These are phyloP conservation scores for Blastobotrys capitulatus DNA, from an alignment of 1,139 yeast species.

Conservation along the genomic window DNA sequence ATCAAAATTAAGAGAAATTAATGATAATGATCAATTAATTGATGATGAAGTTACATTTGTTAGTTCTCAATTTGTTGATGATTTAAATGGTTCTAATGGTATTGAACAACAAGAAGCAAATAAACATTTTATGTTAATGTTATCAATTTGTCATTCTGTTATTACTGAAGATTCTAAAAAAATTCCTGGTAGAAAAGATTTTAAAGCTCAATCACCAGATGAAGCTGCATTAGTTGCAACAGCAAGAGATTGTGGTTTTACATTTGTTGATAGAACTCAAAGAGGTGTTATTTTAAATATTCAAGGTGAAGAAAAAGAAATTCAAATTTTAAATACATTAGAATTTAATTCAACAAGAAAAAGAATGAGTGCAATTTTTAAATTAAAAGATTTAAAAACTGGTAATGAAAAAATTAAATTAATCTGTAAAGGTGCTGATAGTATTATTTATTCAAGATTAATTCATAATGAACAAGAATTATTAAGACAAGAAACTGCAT, in stretches of 20 bases:
- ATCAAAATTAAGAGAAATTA: slow-evolving; percentile 41
- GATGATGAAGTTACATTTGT: slow-evolving; percentile 49
- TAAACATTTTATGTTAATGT: slow-evolving; percentile 76
- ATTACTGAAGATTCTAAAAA: slow-evolving; percentile 64
- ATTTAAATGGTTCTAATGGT: slow-evolving; percentile 47
- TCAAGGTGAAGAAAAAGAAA: slow-evolving; percentile 69
- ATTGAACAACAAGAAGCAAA: slow-evolving; percentile 56
- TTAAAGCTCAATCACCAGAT: slow-evolving; percentile 97
- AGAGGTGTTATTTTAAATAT: slow-evolving; percentile 62
- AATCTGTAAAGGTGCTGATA: slow-evolving; percentile 92
- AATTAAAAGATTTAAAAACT: slow-evolving; percentile 48
- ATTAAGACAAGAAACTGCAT: slow-evolving; percentile 62
- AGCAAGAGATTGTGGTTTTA: slow-evolving; percentile 88
- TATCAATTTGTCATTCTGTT: slow-evolving; percentile 90
- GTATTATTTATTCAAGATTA: slow-evolving; percentile 75
- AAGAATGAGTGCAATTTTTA: slow-evolving; percentile 92
- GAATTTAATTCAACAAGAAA: slow-evolving; percentile 91
- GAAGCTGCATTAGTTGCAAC: slow-evolving; percentile 94
- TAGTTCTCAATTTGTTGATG: slow-evolving; percentile 49
- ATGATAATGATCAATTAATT: slow-evolving; percentile 53
- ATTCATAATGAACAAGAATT: slow-evolving; percentile 47
- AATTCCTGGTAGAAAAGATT: slow-evolving; percentile 51
- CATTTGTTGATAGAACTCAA: slow-evolving; percentile 70
- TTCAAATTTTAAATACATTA: slow-evolving; percentile 66
- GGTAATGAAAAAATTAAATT: slow-evolving; percentile 45